Percentiles rank a stretch among this genome's conserved stretches.
Conservation (phyloP, 1,284 basidiomycete species). For the Bjerkandera adusta region DNA sequence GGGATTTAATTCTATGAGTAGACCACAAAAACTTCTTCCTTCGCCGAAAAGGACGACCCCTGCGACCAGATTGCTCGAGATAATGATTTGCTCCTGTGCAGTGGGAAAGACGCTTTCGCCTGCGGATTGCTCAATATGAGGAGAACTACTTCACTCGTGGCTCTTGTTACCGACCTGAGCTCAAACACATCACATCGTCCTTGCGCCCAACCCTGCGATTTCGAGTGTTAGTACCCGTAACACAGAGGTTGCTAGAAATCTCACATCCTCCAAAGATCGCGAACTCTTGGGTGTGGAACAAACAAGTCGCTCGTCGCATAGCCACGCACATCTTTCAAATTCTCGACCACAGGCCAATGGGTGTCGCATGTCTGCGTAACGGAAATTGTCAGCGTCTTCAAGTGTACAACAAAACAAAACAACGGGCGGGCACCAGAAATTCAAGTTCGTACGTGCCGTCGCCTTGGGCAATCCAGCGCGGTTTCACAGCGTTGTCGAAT, state of each 20-base stretch:
- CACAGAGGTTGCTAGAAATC: not conserved
- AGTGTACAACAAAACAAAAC: not conserved
- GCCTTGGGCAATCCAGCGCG: constrained; percentile 29
- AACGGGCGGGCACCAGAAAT: constrained; percentile 25
- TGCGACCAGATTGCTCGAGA: too few species aligned
- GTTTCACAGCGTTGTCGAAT: constrained; percentile 7
- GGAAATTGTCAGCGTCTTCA: not conserved
- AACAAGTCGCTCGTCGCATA: constrained; percentile 17
- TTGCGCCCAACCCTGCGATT: constrained; percentile 9
- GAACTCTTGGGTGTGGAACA: constrained; percentile 14
- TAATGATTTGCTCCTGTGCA: too few species aligned
- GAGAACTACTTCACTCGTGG: too few species aligned
- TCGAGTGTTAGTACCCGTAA: constrained; percentile 30
- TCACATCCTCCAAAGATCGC: constrained; percentile 16
- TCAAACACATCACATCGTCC: constrained; percentile 16
- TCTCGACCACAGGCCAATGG: constrained; percentile 24
- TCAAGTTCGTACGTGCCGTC: constrained; percentile 31
- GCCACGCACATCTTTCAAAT: constrained; percentile 15
- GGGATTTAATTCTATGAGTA: too few species aligned
- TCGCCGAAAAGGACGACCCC: too few species aligned
- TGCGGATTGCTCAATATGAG: too few species aligned
- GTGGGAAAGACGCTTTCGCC: too few species aligned
- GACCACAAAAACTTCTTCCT: too few species aligned
- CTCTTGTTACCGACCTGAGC: too few species aligned
- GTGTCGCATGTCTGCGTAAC: constrained; percentile 15